These are phyloP conservation scores for Verticillium isaacii DNA, from an alignment of 2,329 filamentous ascomycete genomes.

Conservation along the genomic window DNA sequence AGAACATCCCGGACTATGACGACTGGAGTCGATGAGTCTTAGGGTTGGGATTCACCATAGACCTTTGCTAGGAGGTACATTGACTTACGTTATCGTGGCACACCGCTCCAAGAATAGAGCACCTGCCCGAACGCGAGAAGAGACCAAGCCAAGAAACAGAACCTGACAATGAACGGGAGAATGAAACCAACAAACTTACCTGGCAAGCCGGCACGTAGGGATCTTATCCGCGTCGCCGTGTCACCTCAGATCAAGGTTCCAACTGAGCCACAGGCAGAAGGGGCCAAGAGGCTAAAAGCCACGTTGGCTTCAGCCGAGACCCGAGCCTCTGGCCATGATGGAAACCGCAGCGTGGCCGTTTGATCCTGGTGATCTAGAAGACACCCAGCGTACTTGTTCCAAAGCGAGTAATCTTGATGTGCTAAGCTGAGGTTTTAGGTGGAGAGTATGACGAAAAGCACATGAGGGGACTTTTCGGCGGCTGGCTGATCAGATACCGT, in stretches of 20 bases:
- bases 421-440: not conserved
- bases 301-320: constrained; percentile 23
- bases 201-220: not conserved
- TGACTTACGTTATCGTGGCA: not conserved
- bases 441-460: not conserved
- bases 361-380: not conserved
- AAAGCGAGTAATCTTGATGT: not conserved
- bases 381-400: not conserved
- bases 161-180: not conserved
- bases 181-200: not conserved
- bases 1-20: constrained; percentile 9
- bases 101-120: not conserved
- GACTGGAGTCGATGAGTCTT: not conserved
- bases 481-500: not conserved
- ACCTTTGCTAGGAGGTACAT: not conserved
- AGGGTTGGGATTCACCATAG: not conserved
- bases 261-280: not conserved
- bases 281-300: constrained; percentile 16
- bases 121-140: too few species aligned
- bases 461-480: not conserved
- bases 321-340: constrained; percentile 14
- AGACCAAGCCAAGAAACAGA: too few species aligned
- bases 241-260: not conserved
- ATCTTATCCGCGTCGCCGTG: not conserved
- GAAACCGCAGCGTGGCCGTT: constrained; percentile 1